Percentiles rank a stretch among this genome's conserved stretches.
Evolutionary conservation across 495 filamentous ascomycete genomes (phyloP).

Genomic region (Clohesyomyces aquaticus): DNA sequence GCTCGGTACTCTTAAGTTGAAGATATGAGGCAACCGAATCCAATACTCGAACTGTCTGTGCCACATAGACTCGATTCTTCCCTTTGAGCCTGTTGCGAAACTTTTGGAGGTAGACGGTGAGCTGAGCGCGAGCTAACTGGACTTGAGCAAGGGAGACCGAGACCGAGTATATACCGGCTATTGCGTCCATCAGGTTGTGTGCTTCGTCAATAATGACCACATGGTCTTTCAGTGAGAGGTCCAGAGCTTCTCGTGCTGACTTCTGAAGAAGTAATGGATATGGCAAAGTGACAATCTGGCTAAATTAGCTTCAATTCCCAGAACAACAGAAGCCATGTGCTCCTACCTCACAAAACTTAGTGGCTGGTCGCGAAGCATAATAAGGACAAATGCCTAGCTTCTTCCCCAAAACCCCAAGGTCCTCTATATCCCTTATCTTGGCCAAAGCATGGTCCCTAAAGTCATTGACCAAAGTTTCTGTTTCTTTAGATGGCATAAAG

Average conservation of each 20-base stretch:
- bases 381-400: slow-evolving; percentile 88
- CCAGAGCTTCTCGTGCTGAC: slow-evolving; percentile 84
- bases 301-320: slow-evolving; percentile 1
- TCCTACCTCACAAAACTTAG: slow-evolving; percentile 76
- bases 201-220: slow-evolving; percentile 95
- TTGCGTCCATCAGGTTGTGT: slow-evolving; percentile 96
- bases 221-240: slow-evolving; percentile 82
- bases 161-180: slow-evolving; percentile 83
- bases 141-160: slow-evolving; percentile 74
- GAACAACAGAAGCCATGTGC: neutral
- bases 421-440: slow-evolving; percentile 89
- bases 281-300: slow-evolving; percentile 85
- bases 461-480: slow-evolving; percentile 68
- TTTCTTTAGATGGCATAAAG: slow-evolving; percentile 77
- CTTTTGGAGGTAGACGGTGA: slow-evolving; percentile 80
- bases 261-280: slow-evolving; percentile 90
- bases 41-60: slow-evolving; percentile 79
- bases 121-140: slow-evolving; percentile 68
- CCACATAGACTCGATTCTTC: slow-evolving; percentile 89
- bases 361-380: slow-evolving; percentile 84
- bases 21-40: slow-evolving; percentile 74
- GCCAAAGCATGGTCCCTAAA: slow-evolving; percentile 90
- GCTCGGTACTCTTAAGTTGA: slow-evolving; percentile 48
- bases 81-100: slow-evolving; percentile 88
- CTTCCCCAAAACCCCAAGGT: slow-evolving; percentile 77